A percentile compares a stretch with the other conserved stretches of the same genome.
Evolutionary conservation across 2,329 filamentous ascomycete species (phyloP).

Genomic region (Keithomyces neogunnii): DNA sequence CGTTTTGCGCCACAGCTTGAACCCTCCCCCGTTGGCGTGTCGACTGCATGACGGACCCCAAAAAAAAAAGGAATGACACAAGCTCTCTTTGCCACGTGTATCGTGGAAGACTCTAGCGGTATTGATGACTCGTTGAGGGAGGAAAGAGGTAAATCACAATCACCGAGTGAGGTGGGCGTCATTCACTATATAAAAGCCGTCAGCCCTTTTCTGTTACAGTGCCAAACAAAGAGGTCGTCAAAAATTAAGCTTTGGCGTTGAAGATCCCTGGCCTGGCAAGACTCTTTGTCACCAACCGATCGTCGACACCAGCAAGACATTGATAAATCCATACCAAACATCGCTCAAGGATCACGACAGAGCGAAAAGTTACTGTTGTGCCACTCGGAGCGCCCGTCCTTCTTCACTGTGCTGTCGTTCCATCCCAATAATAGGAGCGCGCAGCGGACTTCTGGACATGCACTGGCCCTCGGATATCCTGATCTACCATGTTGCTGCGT

Average conservation of each 20-base stretch:
- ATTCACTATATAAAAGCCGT: background rate
- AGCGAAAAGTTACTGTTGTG: slow-evolving; percentile 5
- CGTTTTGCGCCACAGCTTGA: background rate
- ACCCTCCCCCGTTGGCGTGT: background rate
- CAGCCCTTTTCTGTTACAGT: background rate
- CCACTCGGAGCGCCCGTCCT: slow-evolving; percentile 1
- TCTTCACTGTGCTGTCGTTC: background rate
- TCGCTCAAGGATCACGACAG: slow-evolving; percentile 2
- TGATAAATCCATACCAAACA: background rate
- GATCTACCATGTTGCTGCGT: slow-evolving; percentile 2
- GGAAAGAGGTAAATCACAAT: background rate
- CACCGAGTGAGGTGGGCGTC: background rate
- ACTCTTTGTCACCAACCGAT: background rate
- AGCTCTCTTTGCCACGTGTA: slow-evolving; percentile 5
- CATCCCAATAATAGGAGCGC: slow-evolving; percentile 4
- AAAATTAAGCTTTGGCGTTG: background rate
- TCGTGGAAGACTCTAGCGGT: background rate
- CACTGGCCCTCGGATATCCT: background rate
- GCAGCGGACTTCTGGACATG: slow-evolving; percentile 2
- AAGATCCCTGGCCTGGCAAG: background rate
- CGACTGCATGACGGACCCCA: background rate
- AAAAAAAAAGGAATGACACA: background rate
- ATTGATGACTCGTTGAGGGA: background rate
- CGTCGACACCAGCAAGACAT: background rate
- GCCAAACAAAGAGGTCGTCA: background rate